Conservation (phyloP, 345 rosid genomes). For the Anacardium occidentale region DNA sequence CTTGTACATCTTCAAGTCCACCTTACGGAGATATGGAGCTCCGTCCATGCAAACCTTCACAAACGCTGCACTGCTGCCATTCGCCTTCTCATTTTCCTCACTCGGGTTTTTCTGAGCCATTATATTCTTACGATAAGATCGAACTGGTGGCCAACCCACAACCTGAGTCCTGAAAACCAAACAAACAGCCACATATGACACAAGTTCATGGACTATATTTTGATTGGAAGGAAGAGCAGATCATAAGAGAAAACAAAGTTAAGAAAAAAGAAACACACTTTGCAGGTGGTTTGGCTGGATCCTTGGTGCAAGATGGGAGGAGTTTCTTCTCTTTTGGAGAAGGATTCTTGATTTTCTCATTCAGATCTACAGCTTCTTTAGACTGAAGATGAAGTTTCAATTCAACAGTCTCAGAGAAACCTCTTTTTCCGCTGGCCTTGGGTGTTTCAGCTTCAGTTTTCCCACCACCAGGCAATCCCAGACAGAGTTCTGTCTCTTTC, state of each 20-base stretch:
- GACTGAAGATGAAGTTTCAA: slow-evolving; percentile 66
- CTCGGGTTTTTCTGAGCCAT: slow-evolving; percentile 60
- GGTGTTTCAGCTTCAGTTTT: slow-evolving; percentile 32
- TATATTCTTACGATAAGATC: slow-evolving; percentile 84
- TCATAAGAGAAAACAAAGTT: neutral
- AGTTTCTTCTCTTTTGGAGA: slow-evolving; percentile 39
- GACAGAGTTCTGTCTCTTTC: slow-evolving; percentile 71
- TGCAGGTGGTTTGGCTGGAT: slow-evolving; percentile 67
- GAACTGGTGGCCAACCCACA: slow-evolving; percentile 97
- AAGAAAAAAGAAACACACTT: slow-evolving; percentile 42
- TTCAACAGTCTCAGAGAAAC: slow-evolving; percentile 68
- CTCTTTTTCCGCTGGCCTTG: slow-evolving; percentile 61
- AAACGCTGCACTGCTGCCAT: slow-evolving; percentile 50
- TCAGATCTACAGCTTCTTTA: slow-evolving; percentile 41
- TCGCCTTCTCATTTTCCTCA: slow-evolving; percentile 33
- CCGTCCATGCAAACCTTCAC: slow-evolving; percentile 99
- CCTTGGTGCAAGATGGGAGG: slow-evolving; percentile 38
- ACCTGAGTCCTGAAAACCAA: slow-evolving; percentile 63
- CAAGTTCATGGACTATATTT: too few species aligned
- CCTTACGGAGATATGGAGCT: slow-evolving; percentile 93
- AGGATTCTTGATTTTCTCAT: slow-evolving; percentile 26
- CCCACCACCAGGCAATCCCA: slow-evolving; percentile 59
- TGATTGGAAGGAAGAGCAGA: neutral
- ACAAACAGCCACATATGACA: too few species aligned
- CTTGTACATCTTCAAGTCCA: slow-evolving; percentile 85